phyloP scores from a whole-genome alignment of 805 yeast species.

The Barnettozyma sucrosica region DNA sequence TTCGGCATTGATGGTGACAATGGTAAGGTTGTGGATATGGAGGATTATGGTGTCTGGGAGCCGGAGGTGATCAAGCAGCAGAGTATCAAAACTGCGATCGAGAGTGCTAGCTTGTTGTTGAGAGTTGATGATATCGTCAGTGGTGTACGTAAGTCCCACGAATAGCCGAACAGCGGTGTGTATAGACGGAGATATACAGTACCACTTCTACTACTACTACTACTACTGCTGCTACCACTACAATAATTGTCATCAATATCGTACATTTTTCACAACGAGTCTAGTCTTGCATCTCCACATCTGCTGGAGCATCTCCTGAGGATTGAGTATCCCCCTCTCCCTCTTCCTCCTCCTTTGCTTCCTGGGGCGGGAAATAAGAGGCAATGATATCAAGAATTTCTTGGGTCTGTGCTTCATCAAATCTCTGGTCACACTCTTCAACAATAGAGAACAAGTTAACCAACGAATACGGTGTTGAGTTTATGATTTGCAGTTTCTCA shows the following conservation, averaged over 20 bases:
- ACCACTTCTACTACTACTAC: no score
- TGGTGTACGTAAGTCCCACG: conserved; percentile 67
- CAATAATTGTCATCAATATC: not conserved
- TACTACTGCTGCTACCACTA: no score
- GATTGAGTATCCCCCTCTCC: conserved; percentile 6
- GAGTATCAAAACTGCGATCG: conserved; percentile 95
- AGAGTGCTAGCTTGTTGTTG: conserved; percentile 88
- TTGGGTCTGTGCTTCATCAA: conserved; percentile 60
- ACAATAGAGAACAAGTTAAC: conserved; percentile 75
- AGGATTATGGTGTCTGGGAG: conserved; percentile 96
- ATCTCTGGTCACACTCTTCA: conserved; percentile 89
- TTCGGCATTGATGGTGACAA: conserved; percentile 93
- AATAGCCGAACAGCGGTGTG: conserved; percentile 8
- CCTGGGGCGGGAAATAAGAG: conserved; percentile 41
- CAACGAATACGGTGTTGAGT: conserved; percentile 71
- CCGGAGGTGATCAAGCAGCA: conserved; percentile 98
- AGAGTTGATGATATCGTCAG: conserved; percentile 98
- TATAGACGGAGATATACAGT: not conserved
- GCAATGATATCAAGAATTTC: conserved; percentile 50
- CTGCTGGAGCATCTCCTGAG: conserved; percentile 10
- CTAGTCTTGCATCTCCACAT: conserved; percentile 1
- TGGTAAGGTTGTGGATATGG: conserved; percentile 95
- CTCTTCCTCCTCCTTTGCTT: conserved; percentile 9
- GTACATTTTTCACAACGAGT: not conserved
- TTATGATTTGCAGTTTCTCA: conserved; percentile 79